A percentile compares a stretch with the other conserved stretches of the same genome.
These are phyloP conservation scores for Harringtonia lauricola DNA, from an alignment of 2,329 filamentous ascomycete genomes.

Conservation along the genomic window DNA sequence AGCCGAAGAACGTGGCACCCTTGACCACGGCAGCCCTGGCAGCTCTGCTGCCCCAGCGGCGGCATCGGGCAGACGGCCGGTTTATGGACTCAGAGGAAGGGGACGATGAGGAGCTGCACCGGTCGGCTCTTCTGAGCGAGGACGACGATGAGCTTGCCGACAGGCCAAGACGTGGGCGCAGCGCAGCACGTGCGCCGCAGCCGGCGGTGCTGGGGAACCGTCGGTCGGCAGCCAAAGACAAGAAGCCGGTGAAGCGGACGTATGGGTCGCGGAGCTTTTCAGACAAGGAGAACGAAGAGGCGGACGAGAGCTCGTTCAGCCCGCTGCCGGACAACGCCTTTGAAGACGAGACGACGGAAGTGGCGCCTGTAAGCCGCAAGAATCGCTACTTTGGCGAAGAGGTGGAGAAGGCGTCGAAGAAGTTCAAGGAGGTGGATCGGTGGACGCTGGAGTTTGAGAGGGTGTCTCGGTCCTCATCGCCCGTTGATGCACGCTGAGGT, in stretches of 20 bases:
- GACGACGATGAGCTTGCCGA: constrained; percentile 48
- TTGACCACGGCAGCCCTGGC: constrained; percentile 44
- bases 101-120: constrained; percentile 28
- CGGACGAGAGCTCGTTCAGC: constrained; percentile 24
- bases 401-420: constrained; percentile 46
- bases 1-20: constrained; percentile 23
- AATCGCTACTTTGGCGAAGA: constrained; percentile 24
- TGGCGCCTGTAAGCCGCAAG: constrained; percentile 16
- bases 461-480: constrained; percentile 44
- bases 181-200: not conserved
- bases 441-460: constrained; percentile 61
- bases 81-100: constrained; percentile 8
- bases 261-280: constrained; percentile 39
- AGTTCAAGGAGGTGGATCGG: constrained; percentile 59
- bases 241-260: constrained; percentile 26
- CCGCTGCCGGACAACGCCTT: constrained; percentile 35
- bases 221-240: constrained; percentile 7
- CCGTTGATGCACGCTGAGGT: constrained; percentile 34
- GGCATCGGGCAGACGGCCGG: constrained; percentile 21
- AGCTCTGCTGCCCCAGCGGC: constrained; percentile 41
- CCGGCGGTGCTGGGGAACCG: constrained; percentile 4
- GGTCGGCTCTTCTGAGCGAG: constrained; percentile 28
- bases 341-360: constrained; percentile 18
- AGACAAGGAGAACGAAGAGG: constrained; percentile 46
- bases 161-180: constrained; percentile 24